Base-by-base conservation (phyloP, 208 protist genomes). In the Trypanosoma cruzi region DNA sequence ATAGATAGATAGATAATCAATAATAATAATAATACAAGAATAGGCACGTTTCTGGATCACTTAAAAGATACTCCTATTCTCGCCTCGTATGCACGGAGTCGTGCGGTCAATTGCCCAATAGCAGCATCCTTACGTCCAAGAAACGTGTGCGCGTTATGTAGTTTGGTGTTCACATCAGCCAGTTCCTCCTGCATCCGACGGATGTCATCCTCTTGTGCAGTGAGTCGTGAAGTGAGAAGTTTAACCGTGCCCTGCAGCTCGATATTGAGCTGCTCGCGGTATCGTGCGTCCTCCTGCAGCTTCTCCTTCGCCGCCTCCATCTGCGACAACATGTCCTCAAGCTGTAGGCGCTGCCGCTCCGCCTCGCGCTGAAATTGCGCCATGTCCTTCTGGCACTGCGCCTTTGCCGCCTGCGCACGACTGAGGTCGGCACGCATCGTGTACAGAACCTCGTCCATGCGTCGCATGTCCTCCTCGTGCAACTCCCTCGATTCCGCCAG, bases 231-330 rank as follows among this genome's bases (percentile, higher is more conserved):
- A 53, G 84, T 82, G n/a, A 96, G 84, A 32, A 96, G 75, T 16
- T 84, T 76, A 64, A 94, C 84, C 2, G 90, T 96, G 29, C 90
- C 86, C 64, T 96, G 88, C 59, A 96, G 64, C 70, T 96, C 88
- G 49, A 79, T 80, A 52, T 88, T 86, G 18, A 94, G 72, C 75
- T 92, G 81, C 60, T 96, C 88, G 5, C 84, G 66, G 64, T 89
- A 86, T 54, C 81, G 74, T 22, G 73, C 75, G 11, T 96, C 90
- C 34, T 94, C 87, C 34, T 85, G 81, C 42, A 91, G 72, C 62
- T 79, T 79, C 37, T 64, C 85, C 20, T 82, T 81, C 24, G 81
- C 77, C 62, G 73, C 77, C 48, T 93, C 81, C n/a, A 77, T 63
- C 40, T 84, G 72, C 68, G 88, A 73, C 11, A 93, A 55, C 18